Conservation (phyloP, 2,329 filamentous ascomycete genomes). For the Talaromyces pinophilus region DNA sequence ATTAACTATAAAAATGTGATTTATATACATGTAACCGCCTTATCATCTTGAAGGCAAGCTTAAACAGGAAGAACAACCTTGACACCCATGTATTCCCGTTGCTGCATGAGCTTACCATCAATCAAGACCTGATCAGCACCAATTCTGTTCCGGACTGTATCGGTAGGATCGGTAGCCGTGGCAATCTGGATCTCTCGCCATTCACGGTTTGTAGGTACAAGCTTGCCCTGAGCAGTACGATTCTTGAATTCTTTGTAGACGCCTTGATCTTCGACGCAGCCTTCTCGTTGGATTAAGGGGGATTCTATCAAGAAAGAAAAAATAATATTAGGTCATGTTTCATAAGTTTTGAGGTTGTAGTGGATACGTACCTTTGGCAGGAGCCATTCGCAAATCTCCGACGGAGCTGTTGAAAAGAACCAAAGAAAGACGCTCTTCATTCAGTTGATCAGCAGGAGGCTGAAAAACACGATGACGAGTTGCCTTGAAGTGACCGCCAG, state of each 20-base stretch:
- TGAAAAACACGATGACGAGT: constrained; percentile 49
- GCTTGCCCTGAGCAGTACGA: constrained; percentile 42
- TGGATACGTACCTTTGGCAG: constrained; percentile 32
- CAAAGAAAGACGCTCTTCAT: constrained; percentile 46
- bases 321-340: background rate
- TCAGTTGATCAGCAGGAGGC: constrained; percentile 42
- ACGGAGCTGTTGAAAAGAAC: constrained; percentile 52
- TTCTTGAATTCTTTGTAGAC: constrained; percentile 51
- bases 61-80: constrained; percentile 50
- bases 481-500: constrained; percentile 52
- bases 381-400: constrained; percentile 48
- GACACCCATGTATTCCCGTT: constrained; percentile 51
- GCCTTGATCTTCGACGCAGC: constrained; percentile 45
- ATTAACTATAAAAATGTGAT: background rate
- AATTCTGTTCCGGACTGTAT: constrained; percentile 43
- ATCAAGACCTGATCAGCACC: constrained; percentile 48
- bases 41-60: background rate
- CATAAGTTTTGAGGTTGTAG: background rate
- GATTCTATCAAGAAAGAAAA: constrained; percentile 31
- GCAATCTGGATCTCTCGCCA: constrained; percentile 56
- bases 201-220: constrained; percentile 50
- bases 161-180: constrained; percentile 47
- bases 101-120: constrained; percentile 50
- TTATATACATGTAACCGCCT: background rate
- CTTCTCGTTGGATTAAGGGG: constrained; percentile 45